Evolutionary conservation across 257 asterid species (phyloP), one percentile per base, ranked within the genome.

Genomic region (Jacaranda mimosifolia): DNA sequence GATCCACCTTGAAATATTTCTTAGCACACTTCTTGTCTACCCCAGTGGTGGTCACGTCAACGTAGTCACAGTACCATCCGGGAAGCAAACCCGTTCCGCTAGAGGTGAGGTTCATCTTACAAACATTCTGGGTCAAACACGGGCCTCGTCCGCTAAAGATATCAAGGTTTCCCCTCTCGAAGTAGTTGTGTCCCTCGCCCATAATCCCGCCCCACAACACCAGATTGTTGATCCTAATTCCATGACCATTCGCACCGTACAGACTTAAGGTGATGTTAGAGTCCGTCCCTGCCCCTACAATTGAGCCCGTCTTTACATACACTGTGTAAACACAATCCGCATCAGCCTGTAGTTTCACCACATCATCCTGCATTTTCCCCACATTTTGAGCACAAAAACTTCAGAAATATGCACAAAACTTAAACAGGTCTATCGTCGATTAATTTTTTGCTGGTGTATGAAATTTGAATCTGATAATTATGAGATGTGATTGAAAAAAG

Each of bases 131-230:
- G 7, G 76, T 76, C 80, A 93, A 75, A 58, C 97, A 93, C 6
- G 97, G 97, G 19, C 85, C 97, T n/a, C 85, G 75, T 0, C 93
- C 96, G 79, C 98, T 91, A 86, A 93, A 93, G 15, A 93, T 86
- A 51, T 91, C 98, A 66, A 88, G 81, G 57, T 87, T 93, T 0
- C 96, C 97, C 58, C 89, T 74, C 92, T 91, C 96, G 76, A 87
- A 90, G 76, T 93, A 93, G 84, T 87, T 45, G 84, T 91, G 78
- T 0, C 63, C 87, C 11, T 84, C 65, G 52, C 96, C 98, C 98
- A 93, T 89, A 0, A 89, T 84, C 70, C 96, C 98, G 57, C 92
- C 94, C 97, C 96, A 91, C 0, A 85, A 1, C 72, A 81, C 95
- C 0, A 93, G 80, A 55, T 93, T 83, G 11, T 46, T 73, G 84